phyloP scores from a whole-genome alignment of 1,139 yeast species.

The Lodderomyces jiufengensis region DNA sequence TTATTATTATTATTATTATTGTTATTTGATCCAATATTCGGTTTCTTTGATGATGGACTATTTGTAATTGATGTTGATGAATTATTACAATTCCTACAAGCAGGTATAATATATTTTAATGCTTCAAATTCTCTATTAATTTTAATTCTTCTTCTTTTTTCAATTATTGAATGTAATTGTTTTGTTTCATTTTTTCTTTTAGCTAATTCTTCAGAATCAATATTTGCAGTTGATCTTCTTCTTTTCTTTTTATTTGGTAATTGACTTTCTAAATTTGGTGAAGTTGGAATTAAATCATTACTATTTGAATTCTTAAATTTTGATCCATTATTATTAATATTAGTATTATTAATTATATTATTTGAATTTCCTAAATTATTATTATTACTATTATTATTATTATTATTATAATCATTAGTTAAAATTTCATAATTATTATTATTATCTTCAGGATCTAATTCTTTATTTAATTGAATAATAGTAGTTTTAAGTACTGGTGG shows the following conservation, averaged over 20 bases:
- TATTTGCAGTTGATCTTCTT: constrained; percentile 43
- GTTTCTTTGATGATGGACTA: constrained; percentile 3
- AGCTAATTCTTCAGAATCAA: constrained; percentile 52
- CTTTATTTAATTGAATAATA: constrained; percentile 55
- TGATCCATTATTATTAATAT: constrained; percentile 1
- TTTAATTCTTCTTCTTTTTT: constrained; percentile 71
- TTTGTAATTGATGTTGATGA: constrained; percentile 8
- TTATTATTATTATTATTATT: constrained; percentile 6
- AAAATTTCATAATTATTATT: constrained; percentile 39
- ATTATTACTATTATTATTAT: background rate
- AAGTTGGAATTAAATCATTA: constrained; percentile 5
- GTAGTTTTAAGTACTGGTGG: constrained; percentile 65
- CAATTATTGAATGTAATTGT: constrained; percentile 74
- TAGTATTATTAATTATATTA: constrained; percentile 38
- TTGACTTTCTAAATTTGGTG: constrained; percentile 9
- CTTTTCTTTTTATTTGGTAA: constrained; percentile 35
- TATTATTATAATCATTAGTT: constrained; percentile 30
- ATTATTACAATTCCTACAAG: constrained; percentile 41
- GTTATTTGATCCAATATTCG: constrained; percentile 11
- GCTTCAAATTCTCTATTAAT: constrained; percentile 84
- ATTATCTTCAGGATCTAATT: constrained; percentile 40
- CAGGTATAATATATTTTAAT: constrained; percentile 71
- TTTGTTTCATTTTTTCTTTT: constrained; percentile 55
- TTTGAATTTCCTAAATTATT: background rate
- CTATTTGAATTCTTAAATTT: background rate